Conservation (phyloP, 441 rosid genomes). For the Populus tomentosa region DNA sequence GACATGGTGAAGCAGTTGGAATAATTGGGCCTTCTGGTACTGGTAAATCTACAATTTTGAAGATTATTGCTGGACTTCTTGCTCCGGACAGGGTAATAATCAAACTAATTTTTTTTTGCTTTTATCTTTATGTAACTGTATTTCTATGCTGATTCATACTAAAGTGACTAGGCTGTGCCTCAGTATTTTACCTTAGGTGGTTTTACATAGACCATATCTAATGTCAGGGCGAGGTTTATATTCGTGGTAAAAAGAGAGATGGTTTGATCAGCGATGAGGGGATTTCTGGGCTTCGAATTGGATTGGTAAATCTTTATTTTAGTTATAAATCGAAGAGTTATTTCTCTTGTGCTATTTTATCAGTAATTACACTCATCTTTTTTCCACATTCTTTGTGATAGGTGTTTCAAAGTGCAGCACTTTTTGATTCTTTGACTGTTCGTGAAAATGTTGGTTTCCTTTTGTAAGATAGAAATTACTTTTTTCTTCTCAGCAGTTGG, state of each 20-base stretch:
- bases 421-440: slow-evolving; percentile 91
- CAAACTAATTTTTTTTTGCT: slow-evolving; percentile 1
- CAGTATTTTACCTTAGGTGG: not conserved
- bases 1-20: slow-evolving; percentile 96
- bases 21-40: slow-evolving; percentile 98
- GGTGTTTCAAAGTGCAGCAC: slow-evolving; percentile 98
- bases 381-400: slow-evolving; percentile 23
- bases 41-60: too few relatives aligned
- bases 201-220: slow-evolving; percentile 5
- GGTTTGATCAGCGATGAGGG: slow-evolving; percentile 86
- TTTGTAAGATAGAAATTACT: slow-evolving; percentile 55
- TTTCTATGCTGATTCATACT: not conserved
- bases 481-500: not conserved
- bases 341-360: not conserved
- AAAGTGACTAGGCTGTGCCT: not conserved
- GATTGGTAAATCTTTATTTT: slow-evolving; percentile 45
- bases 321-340: not conserved
- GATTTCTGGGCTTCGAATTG: slow-evolving; percentile 90
- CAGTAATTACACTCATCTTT: slow-evolving; percentile 2
- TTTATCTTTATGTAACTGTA: not conserved
- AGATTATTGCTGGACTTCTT: slow-evolving; percentile 95
- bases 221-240: slow-evolving; percentile 79
- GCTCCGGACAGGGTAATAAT: slow-evolving; percentile 79
- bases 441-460: slow-evolving; percentile 97
- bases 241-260: slow-evolving; percentile 72